Base-by-base conservation (phyloP, 768 basidiomycete species). In the Tricholoma matsutake region DNA sequence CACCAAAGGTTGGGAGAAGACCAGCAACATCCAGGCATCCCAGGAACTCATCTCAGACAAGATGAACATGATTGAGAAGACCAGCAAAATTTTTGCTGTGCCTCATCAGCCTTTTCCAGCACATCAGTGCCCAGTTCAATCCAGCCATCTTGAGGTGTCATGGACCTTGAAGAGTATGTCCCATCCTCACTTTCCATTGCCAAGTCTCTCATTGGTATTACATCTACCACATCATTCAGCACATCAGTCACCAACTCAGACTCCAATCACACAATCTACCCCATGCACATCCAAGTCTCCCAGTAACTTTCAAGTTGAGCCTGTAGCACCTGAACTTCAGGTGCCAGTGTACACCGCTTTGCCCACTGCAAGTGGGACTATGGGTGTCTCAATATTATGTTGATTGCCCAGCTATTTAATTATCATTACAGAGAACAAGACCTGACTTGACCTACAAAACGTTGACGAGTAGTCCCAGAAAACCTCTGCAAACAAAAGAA, bases 391-490 rank as follows among this genome's bases (percentile, higher is more conserved):
- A 39, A 39, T 8, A 6, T 39, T 39, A 10, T 39, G 13, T 6
- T 16, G 1, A 66, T 43, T 25, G 25, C 34, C 41, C 39, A 69
- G 4, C 65, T 63, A 14, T 65, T 67, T 13, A 63, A 45, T 10
- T 49, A 16, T 8, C 54, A 47, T 37, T 69, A 59, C 14, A 52
- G 18, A 2, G 13, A 6, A 10, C 37, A 4, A 39, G 13, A 39
- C 13, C 5, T 39, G 37, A 39, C 13, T 13, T 10, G n/a, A n/a
- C n/a, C n/a, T n/a, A n/a, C n/a, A n/a, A n/a, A n/a, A n/a, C n/a
- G n/a, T n/a, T n/a, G n/a, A n/a, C n/a, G n/a, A n/a, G n/a, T n/a
- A n/a, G n/a, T n/a, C n/a, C n/a, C n/a, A n/a, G n/a, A n/a, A n/a
- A n/a, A n/a, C n/a, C n/a, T n/a, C n/a, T n/a, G n/a, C n/a, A n/a